Evolutionary conservation across 2,329 filamentous ascomycete genomes (phyloP), one percentile per base, ranked within the genome.

Genomic region (Domatiomyces globalis): DNA sequence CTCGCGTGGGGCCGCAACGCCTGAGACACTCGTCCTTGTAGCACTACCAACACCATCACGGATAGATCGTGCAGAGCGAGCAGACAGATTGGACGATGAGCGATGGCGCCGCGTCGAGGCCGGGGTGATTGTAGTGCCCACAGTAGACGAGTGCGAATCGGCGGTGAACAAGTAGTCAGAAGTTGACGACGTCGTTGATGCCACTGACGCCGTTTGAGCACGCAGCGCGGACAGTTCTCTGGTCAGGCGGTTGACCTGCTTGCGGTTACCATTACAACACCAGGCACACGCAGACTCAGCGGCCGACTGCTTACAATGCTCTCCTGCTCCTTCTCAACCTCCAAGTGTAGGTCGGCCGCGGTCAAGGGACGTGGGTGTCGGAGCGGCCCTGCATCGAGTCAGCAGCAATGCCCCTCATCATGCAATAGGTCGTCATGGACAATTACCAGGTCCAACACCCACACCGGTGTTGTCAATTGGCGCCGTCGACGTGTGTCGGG

Each of bases 281-380:
- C 12, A 5, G 17, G 9, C 29, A 49, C n/a, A 39, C 15, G 29
- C 29, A 9, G 4, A 33, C 33, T 4, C 27, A 49, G n/a, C 12
- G 19, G 27, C 15, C 39, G 22, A 19, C 25, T 18, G 71, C 80
- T 57, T 75, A 92, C 89, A 62, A 95, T 84, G 36, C 88, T 86
- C 68, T 96, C 90, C 62, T 96, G 89, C 65, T 96, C 90, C 67
- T 94, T 92, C 69, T 96, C 90, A 22, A 95, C 75, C 70, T 95
- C 81, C 54, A 85, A 75, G 67, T 95, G 88, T 55, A 96, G 75
- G 66, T 96, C 90, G 2, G 87, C 85, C 1, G 87, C 83, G 0
- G 90, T 95, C 65, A 95, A 71, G 2, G 89, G 89, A 36, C 87
- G 79, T 5, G 90, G 89, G 66, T 95, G 89, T 56, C 90, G 80